Evolutionary conservation across 1,284 basidiomycete genomes (phyloP), one percentile per base, ranked within the genome.

Genomic region (Stygiomarasmius scandens): DNA sequence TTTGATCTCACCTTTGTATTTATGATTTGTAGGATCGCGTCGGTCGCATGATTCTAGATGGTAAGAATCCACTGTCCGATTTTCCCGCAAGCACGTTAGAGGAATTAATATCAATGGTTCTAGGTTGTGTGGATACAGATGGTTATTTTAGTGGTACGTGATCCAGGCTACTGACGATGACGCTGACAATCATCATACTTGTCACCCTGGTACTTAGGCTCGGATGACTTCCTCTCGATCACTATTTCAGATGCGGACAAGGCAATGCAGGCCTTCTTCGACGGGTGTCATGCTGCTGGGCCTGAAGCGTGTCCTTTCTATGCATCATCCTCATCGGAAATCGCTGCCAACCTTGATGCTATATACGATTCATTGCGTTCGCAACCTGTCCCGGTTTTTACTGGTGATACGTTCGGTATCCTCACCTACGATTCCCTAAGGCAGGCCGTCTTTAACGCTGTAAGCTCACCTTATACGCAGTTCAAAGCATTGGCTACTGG

Each of bases 21-120:
- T 2, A 6, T 27, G 14, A 23, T 56, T 24, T 54, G 16, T 47
- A 77, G 76, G 71, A 77, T 58, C 74, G 73, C 48, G 65, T 77
- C 23, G 74, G 71, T 49, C 71, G 75, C 8, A 12, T 77, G n/a
- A 61, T 76, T 14, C 67, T 78, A 12, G 77, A 78, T 56, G 74
- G 63, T 58, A 27, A 24, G 29, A 2, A 6, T 44, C n/a, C n/a
- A n/a, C n/a, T 47, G 12, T 14, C 9, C 27, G 22, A 56, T 9
- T 45, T 36, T 44, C 10, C 27, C 6, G 29, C 9, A 45, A 20
- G 14, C 19, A 25, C 23, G 43, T 49, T 32, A 27, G 6, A n/a
- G 4, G n/a, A n/a, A n/a, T n/a, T n/a, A n/a, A n/a, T n/a, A n/a
- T 3, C 14, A 25, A 4, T 19, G 6, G 4, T 9, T 41, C n/a